Percentiles rank a stretch among this genome's conserved stretches.
phyloP scores from a whole-genome alignment of 2,329 filamentous ascomycete genomes.

The Didymella exigua region DNA sequence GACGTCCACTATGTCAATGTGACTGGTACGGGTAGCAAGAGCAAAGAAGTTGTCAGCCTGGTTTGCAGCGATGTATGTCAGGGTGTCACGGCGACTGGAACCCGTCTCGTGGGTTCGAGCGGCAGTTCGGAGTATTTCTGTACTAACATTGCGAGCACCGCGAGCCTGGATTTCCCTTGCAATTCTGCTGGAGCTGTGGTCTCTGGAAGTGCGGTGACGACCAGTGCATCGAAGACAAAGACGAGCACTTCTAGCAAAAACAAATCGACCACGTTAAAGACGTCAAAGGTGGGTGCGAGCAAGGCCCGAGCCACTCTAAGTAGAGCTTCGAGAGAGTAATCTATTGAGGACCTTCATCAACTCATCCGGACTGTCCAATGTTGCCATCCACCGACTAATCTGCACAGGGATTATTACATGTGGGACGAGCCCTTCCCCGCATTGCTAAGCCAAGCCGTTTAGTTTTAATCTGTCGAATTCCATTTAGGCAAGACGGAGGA shows the following conservation, averaged over 20 bases:
- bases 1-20: conserved; percentile 64
- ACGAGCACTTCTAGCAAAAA: neutral
- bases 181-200: neutral
- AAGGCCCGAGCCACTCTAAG: neutral
- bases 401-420: neutral
- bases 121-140: conserved; percentile 6
- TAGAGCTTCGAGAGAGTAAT: neutral
- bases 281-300: neutral
- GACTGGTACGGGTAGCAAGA: conserved; percentile 57
- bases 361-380: no score
- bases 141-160: neutral
- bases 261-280: neutral
- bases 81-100: conserved; percentile 50
- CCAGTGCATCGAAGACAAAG: neutral
- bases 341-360: no score
- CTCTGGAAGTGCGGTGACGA: neutral
- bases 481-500: neutral
- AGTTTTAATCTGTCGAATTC: neutral
- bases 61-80: conserved; percentile 55
- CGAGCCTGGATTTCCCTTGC: conserved; percentile 2
- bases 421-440: neutral
- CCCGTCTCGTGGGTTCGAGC: neutral
- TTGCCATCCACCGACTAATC: no score
- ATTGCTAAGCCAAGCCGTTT: neutral
- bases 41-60: conserved; percentile 49